Base-by-base conservation (phyloP, 2,329 filamentous ascomycete species). In the Claviceps sp. region DNA sequence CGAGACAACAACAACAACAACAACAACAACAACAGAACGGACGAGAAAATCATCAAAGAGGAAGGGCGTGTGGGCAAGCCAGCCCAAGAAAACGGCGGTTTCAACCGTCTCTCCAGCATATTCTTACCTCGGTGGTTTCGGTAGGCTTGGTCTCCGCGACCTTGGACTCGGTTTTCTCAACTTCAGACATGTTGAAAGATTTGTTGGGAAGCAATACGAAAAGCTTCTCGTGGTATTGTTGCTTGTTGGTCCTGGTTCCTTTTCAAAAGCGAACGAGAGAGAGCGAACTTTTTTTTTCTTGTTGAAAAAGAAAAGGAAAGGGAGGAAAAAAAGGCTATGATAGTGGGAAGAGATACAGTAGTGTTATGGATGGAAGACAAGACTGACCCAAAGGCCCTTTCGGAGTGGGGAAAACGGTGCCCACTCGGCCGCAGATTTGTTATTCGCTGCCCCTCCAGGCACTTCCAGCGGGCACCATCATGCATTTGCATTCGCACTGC, bases 91-190 rank as follows among this genome's bases (percentile, higher is more conserved):
- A 26, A 30, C 16, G 47, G 39, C 47, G 47, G 38, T n/a, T 41
- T 44, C 41, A 50, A 39, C 17, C n/a, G 10, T 45, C 16, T 24
- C 30, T 22, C 41, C 24, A 10, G 14, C 14, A 26, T 26, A 34
- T 54, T 48, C 56, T 54, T 63, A 64, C 62, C 61, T 62, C 58
- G 54, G 57, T 54, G 56, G 59, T 58, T 57, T 60, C 63, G 52
- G 58, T 34, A 34, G 30, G 30, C 30, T 34, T 34, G 30, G 30
- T 34, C 30, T 34, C 30, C 30, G 30, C 54, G 37, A 53, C 42
- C 54, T 55, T 52, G 48, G 70, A 70, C 70, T 80, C 76, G 60
- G 72, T 72, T 58, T 69, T 70, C 59, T 76, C 73, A 58, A 69
- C 63, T 55, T 71, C 65, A 67, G 70, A 75, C 74, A 77, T 77